Evolutionary conservation across 176 grass and related monocot species (phyloP).

Genomic region (Bromus sterilis): DNA sequence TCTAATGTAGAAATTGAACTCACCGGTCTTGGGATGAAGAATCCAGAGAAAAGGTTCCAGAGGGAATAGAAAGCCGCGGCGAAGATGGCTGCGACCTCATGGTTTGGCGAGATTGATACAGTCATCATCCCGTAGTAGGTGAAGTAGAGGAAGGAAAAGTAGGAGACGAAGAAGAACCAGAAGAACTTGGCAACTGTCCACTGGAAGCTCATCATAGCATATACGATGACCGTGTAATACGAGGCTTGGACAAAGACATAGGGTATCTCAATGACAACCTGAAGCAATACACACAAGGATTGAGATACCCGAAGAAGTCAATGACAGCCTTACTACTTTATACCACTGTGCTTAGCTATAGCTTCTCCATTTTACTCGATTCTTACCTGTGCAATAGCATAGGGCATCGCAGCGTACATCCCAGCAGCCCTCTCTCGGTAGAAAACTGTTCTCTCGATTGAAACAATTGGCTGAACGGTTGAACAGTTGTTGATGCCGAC

Average conservation of each 20-base stretch:
- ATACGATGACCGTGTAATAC: constrained; percentile 76
- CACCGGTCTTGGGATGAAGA: constrained; percentile 94
- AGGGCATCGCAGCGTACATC: constrained; percentile 93
- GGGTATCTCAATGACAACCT: constrained; percentile 94
- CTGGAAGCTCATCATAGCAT: constrained; percentile 98
- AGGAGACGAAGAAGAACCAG: constrained; percentile 96
- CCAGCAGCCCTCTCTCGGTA: constrained; percentile 96
- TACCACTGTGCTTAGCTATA: not conserved
- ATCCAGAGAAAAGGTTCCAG: constrained; percentile 98
- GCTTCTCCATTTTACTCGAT: not conserved
- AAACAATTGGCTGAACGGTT: constrained; percentile 78
- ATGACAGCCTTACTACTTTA: not conserved
- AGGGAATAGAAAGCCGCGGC: constrained; percentile 87
- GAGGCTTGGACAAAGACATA: constrained; percentile 78
- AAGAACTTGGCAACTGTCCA: constrained; percentile 86
- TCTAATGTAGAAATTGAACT: constrained; percentile 26
- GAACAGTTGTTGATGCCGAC: constrained; percentile 84
- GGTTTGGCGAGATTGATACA: constrained; percentile 91
- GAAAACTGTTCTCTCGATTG: constrained; percentile 92
- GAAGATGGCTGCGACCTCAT: constrained; percentile 88
- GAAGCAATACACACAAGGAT: constrained; percentile 16
- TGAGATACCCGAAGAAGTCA: not conserved
- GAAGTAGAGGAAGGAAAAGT: constrained; percentile 98
- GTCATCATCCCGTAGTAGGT: constrained; percentile 99
- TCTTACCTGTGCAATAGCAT: constrained; percentile 89